phyloP scores from a whole-genome alignment of 306 rosid genomes.

The Gleditsia sinensis region DNA sequence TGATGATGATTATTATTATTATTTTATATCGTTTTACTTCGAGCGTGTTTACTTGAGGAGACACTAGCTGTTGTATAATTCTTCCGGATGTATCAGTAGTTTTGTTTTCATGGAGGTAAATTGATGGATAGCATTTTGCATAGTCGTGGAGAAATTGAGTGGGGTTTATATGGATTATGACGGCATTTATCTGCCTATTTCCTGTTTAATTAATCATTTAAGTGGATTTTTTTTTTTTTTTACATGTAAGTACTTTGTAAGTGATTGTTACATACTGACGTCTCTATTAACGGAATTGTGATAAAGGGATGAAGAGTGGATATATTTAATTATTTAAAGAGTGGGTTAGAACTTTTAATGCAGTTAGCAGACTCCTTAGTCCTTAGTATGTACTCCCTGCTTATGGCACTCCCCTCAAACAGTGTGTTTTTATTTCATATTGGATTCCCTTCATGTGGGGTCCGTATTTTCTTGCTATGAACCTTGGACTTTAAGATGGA shows the following conservation, averaged over 20 bases:
- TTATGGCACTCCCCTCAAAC: slow-evolving; percentile 7
- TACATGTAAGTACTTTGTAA: not conserved
- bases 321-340: not conserved
- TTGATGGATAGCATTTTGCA: not conserved
- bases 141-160: slow-evolving; percentile 18
- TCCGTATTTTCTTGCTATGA: not conserved
- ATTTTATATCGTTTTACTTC: not conserved
- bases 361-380: not conserved
- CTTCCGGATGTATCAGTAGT: not conserved
- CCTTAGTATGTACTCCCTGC: not conserved
- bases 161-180: slow-evolving; percentile 14
- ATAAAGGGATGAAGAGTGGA: not conserved
- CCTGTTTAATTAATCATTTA: slow-evolving; percentile 18
- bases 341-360: not conserved
- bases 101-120: not conserved
- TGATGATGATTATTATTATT: no score
- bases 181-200: not conserved
- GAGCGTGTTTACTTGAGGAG: not conserved
- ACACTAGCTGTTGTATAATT: not conserved
- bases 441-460: not conserved
- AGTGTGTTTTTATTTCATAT: not conserved
- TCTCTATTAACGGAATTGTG: not conserved
- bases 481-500: not conserved
- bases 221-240: not conserved
- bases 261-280: not conserved